phyloP scores from a whole-genome alignment of 1,284 basidiomycete genomes.

The Gymnopus androsaceus region DNA sequence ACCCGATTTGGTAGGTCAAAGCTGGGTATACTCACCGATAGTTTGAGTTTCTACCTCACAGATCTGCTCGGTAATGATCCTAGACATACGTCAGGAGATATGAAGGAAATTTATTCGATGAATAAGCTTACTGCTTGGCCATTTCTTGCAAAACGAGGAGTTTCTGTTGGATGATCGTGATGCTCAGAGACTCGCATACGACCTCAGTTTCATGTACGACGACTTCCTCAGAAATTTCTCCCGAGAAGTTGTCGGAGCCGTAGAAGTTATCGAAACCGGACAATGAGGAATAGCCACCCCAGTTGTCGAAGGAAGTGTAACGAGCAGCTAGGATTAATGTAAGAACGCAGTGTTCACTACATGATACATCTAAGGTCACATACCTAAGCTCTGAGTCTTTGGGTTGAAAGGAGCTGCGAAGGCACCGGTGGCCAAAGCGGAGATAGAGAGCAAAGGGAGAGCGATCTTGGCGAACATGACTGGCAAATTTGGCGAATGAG shows the following conservation, averaged over 20 bases:
- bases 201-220: conserved; percentile 21
- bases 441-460: conserved; percentile 1
- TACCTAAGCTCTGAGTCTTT: conserved; percentile 3
- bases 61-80: conserved; percentile 38
- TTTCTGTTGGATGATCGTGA: conserved; percentile 30
- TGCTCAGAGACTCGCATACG: conserved; percentile 24
- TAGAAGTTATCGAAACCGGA: conserved; percentile 25
- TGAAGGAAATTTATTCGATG: neutral
- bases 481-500: conserved; percentile 1
- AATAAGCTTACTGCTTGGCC: conserved; percentile 33
- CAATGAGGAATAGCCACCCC: conserved; percentile 18
- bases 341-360: neutral
- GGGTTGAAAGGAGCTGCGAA: conserved; percentile 11
- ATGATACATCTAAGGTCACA: too few species aligned
- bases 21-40: conserved; percentile 17
- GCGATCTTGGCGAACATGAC: conserved; percentile 14
- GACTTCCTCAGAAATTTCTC: conserved; percentile 11
- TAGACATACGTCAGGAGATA: conserved; percentile 12
- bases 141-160: conserved; percentile 30
- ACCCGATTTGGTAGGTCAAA: neutral
- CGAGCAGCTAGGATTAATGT: conserved; percentile 10
- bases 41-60: conserved; percentile 37
- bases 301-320: conserved; percentile 13
- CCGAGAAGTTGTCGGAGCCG: conserved; percentile 22
- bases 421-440: conserved; percentile 10